Percentiles rank a stretch among this genome's conserved stretches.
phyloP scores from a whole-genome alignment of 2,329 filamentous ascomycete genomes.

The Aspergillus arachidicola region DNA sequence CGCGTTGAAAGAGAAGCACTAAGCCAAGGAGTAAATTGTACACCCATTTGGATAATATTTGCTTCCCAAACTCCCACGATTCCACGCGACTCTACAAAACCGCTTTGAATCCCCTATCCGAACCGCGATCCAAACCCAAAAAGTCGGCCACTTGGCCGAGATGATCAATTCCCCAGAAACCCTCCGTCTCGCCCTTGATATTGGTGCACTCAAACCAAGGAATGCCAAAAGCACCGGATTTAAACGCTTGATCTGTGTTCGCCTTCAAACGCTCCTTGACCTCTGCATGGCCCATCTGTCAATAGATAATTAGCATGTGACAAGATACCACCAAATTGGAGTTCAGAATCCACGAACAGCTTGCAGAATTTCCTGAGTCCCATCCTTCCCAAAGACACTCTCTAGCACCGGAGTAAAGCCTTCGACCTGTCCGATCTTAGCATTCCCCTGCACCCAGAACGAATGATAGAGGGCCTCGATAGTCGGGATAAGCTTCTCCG shows the following conservation, averaged over 20 bases:
- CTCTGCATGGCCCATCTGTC: conserved; percentile 35
- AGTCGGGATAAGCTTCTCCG: conserved; percentile 43
- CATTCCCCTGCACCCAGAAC: conserved; percentile 55
- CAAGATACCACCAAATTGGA: background rate
- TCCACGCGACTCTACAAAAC: conserved; percentile 21
- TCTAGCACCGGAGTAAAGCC: conserved; percentile 49
- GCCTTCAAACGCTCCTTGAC: conserved; percentile 50
- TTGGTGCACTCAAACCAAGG: conserved; percentile 64
- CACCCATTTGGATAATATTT: background rate
- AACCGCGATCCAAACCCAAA: conserved; percentile 50
- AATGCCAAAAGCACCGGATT: conserved; percentile 61
- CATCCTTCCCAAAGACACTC: conserved; percentile 48
- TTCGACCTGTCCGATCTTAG: conserved; percentile 48
- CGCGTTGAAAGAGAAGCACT: background rate
- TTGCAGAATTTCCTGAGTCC: conserved; percentile 45
- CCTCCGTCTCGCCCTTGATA: conserved; percentile 54
- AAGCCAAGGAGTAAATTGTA: background rate
- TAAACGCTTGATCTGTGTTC: conserved; percentile 56
- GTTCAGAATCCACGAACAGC: conserved; percentile 34
- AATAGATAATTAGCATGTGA: background rate
- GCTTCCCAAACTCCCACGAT: background rate
- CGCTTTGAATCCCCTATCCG: conserved; percentile 33
- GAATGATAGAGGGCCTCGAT: conserved; percentile 53
- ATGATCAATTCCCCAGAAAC: conserved; percentile 65
- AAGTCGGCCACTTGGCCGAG: conserved; percentile 57